Conservation (phyloP, 2,329 filamentous ascomycete species). For the Penicillium concentricum region DNA sequence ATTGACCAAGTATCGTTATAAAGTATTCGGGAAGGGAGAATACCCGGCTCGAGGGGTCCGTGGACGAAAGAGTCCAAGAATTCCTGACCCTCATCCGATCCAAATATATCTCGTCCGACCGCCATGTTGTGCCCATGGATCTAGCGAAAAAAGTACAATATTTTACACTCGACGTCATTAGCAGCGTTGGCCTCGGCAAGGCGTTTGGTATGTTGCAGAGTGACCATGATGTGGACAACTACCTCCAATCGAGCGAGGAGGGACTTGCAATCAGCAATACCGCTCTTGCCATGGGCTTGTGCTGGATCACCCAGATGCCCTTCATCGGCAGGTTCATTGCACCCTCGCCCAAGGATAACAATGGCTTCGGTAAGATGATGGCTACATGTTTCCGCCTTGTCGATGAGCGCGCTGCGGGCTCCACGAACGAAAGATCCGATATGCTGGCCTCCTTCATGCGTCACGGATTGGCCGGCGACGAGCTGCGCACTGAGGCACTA, state of each 20-base stretch:
- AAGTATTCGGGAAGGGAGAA: slow-evolving; percentile 58
- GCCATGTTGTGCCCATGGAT: slow-evolving; percentile 40
- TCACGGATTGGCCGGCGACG: slow-evolving; percentile 21
- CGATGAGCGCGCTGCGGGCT: slow-evolving; percentile 19
- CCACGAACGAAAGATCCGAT: slow-evolving; percentile 18
- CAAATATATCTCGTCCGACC: slow-evolving; percentile 45
- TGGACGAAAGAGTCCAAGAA: slow-evolving; percentile 50
- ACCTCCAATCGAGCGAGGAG: slow-evolving; percentile 39
- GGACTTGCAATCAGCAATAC: slow-evolving; percentile 19
- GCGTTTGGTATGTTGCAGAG: slow-evolving; percentile 48
- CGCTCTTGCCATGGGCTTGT: slow-evolving; percentile 16
- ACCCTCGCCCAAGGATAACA: slow-evolving; percentile 21
- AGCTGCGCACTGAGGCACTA: slow-evolving; percentile 16
- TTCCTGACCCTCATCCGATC: slow-evolving; percentile 50
- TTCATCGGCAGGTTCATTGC: slow-evolving; percentile 17
- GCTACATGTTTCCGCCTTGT: slow-evolving; percentile 17
- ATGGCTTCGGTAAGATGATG: slow-evolving; percentile 26
- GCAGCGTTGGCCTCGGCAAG: slow-evolving; percentile 52
- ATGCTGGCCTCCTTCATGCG: slow-evolving; percentile 32
- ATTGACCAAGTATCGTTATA: not conserved
- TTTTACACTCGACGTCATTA: slow-evolving; percentile 59
- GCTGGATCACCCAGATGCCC: slow-evolving; percentile 15
- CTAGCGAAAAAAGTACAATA: slow-evolving; percentile 51
- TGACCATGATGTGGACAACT: slow-evolving; percentile 44
- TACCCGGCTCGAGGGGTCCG: slow-evolving; percentile 48